These are phyloP conservation scores for Tuber brumale DNA, from an alignment of 495 filamentous ascomycete genomes.

Conservation along the genomic window DNA sequence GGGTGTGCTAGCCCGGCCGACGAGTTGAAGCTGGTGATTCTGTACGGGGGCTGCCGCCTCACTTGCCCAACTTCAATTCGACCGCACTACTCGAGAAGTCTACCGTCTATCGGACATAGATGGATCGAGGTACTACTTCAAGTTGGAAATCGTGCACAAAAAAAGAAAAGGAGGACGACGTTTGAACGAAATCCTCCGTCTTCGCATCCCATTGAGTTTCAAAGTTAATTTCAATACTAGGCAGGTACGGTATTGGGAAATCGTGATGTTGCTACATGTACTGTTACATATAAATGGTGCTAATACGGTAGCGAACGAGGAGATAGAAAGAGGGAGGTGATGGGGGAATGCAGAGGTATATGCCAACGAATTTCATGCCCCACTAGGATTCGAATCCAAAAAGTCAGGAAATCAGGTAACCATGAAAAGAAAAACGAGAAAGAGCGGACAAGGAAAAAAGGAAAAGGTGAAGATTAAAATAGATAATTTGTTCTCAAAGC, in stretches of 20 bases:
- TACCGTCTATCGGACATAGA: background rate
- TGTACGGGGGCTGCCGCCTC: too few species aligned
- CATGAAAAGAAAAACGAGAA: background rate
- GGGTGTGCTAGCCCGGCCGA: too few species aligned
- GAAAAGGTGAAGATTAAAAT: background rate
- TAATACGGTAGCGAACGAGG: background rate
- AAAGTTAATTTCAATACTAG: background rate
- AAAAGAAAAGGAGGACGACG: background rate
- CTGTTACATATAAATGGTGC: background rate
- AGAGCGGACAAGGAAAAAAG: background rate
- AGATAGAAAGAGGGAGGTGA: background rate
- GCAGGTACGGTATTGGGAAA: background rate
- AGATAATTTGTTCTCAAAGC: background rate
- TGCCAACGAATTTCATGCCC: background rate
- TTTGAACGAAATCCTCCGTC: background rate
- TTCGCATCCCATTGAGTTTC: background rate
- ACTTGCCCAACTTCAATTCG: too few species aligned
- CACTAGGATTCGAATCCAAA: background rate
- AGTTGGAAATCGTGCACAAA: background rate
- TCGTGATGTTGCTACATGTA: background rate
- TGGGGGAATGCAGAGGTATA: background rate
- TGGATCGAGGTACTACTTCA: background rate
- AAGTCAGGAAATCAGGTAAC: background rate
- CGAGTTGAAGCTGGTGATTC: too few species aligned
- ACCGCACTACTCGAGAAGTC: background rate